Percentiles rank a stretch among this genome's conserved stretches.
Evolutionary conservation across 31 red algal genomes (phyloP).

Genomic region (Porphyra umbilicalis): DNA sequence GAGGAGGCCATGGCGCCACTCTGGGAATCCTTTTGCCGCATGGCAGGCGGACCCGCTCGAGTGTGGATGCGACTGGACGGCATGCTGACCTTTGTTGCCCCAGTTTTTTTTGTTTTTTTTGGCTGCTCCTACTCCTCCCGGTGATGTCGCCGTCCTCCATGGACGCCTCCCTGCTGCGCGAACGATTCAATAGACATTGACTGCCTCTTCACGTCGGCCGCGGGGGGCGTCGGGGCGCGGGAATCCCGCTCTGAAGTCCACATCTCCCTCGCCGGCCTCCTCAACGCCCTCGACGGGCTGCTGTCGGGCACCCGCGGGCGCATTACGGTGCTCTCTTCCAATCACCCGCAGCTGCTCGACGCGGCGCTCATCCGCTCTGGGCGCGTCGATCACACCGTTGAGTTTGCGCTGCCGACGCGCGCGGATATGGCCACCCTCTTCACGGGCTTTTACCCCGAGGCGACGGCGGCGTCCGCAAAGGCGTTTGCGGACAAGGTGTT

Average conservation of each 20-base stretch:
- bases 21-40: too few relatives aligned
- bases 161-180: too few relatives aligned
- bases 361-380: slow-evolving; percentile 43
- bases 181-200: too few relatives aligned
- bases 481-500: slow-evolving; percentile 11
- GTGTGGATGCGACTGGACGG: too few relatives aligned
- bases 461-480: neutral
- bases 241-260: neutral
- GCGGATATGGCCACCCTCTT: slow-evolving; percentile 17
- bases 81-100: too few relatives aligned
- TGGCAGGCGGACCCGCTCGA: too few relatives aligned
- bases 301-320: slow-evolving; percentile 5
- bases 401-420: slow-evolving; percentile 8
- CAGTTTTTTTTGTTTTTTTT: too few relatives aligned
- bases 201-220: slow-evolving; percentile 13
- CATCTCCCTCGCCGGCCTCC: slow-evolving; percentile 41
- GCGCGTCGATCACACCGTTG: slow-evolving; percentile 27
- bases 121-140: too few relatives aligned
- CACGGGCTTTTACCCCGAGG: slow-evolving; percentile 26
- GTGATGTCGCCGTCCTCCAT: too few relatives aligned
- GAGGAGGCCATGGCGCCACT: too few relatives aligned
- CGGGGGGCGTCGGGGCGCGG: slow-evolving; percentile 4
- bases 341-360: slow-evolving; percentile 43
- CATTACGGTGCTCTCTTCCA: slow-evolving; percentile 45
- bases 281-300: slow-evolving; percentile 56